Evolutionary conservation across 2,329 filamentous ascomycete genomes (phyloP).

Genomic region (Tolypocladium pustulatum): DNA sequence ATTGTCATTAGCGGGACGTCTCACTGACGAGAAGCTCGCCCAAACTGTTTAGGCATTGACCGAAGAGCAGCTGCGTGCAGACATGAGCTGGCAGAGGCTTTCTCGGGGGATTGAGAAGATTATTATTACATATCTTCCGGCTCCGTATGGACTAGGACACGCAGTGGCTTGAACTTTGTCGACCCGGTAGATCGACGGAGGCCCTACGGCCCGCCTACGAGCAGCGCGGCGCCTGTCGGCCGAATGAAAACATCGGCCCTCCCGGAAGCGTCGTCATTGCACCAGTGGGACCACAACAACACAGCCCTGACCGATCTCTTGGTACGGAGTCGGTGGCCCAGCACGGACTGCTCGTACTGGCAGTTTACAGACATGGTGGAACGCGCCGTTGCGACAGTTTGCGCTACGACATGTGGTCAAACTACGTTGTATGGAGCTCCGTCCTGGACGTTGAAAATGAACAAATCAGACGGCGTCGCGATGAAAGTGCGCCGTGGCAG

Average conservation of each 20-base stretch:
- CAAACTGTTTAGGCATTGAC: background rate
- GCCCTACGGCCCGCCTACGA: background rate
- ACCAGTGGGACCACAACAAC: background rate
- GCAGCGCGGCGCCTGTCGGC: background rate
- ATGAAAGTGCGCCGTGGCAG: background rate
- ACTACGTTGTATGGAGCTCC: background rate
- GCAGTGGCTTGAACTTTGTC: background rate
- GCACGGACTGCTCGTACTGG: background rate
- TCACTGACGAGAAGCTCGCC: background rate
- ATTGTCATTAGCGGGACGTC: background rate
- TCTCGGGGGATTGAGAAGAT: background rate
- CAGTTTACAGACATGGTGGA: background rate
- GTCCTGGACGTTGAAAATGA: background rate
- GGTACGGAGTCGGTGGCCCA: background rate
- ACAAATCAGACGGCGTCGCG: background rate
- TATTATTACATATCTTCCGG: background rate
- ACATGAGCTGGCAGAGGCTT: background rate
- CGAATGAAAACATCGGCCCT: background rate
- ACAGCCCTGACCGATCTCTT: background rate
- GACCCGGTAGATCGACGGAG: background rate
- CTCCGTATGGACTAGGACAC: background rate
- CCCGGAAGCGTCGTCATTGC: background rate
- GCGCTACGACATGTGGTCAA: background rate
- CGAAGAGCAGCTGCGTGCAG: background rate
- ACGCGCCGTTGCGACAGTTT: background rate